Evolutionary conservation across 345 rosid species (phyloP).

Genomic region (Gossypium thurberi): DNA sequence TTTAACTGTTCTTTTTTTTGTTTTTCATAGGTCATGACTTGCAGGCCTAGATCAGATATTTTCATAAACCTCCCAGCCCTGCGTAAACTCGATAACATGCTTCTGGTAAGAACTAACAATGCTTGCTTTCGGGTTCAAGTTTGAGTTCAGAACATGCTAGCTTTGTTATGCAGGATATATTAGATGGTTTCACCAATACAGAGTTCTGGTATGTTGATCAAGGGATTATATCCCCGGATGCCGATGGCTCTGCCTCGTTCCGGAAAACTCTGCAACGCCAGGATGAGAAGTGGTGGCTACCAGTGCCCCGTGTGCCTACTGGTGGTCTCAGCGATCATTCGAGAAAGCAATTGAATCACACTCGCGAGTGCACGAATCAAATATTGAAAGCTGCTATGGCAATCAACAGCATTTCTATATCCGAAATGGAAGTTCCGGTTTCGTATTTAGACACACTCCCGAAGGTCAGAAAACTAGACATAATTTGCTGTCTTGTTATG

Average conservation of each 20-base stretch:
- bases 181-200: constrained; percentile 59
- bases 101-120: constrained; percentile 55
- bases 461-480: constrained; percentile 39
- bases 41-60: constrained; percentile 82
- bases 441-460: constrained; percentile 82
- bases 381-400: constrained; percentile 96
- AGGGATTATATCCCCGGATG: constrained; percentile 70
- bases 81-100: constrained; percentile 85
- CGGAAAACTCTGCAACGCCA: constrained; percentile 67
- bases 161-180: constrained; percentile 46
- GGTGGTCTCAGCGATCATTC: constrained; percentile 69
- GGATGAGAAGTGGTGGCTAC: constrained; percentile 99
- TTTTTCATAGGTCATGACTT: constrained; percentile 75
- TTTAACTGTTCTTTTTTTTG: not conserved
- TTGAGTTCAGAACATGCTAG: not conserved
- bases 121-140: not conserved
- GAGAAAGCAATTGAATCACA: constrained; percentile 69
- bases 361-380: constrained; percentile 70
- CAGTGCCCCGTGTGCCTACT: constrained; percentile 83
- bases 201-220: constrained; percentile 98
- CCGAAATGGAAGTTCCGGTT: constrained; percentile 91
- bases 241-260: constrained; percentile 87
- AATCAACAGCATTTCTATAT: constrained; percentile 55
- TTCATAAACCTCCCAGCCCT: constrained; percentile 89
- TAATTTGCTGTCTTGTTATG: not conserved